Base-by-base conservation (phyloP, 176 grass and related monocot species). In the Dactylis glomerata region DNA sequence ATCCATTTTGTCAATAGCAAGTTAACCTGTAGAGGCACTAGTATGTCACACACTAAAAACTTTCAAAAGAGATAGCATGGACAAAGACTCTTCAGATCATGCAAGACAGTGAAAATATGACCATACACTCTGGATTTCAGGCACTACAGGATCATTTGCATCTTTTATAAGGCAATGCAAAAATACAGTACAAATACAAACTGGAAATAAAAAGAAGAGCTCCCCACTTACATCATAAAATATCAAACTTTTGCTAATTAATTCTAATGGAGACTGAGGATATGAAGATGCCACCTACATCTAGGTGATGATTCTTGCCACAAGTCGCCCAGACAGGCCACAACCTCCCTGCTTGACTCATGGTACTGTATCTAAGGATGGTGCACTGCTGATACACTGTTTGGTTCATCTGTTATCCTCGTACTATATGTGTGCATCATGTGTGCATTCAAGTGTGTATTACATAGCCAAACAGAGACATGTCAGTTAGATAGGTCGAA, bases 1-100 rank as follows among this genome's bases (percentile, higher is more conserved):
- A 99, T 96, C 96, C 96, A 96, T 85, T 92, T 99, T 92, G 22
- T 91, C 85, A 99, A 82, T 27, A 99, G 88, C 86, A 99, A 94
- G 45, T 99, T 96, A 70, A 99, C 96, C 96, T 99, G 87, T 65
- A 87, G 74, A 38, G 28, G 52, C 47, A 71, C 47, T 42, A 86
- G 20, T 33, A 24, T 66, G 75, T 66, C 24, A 78, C 31, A 52
- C 16, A 55, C n/a, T 30, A 9, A 50, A 5, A 65, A 75, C 38
- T 90, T 66, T 65, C 82, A 45, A 50, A 37, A 30, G 19, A 34
- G 26, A 65, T 70, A 78, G 27, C 38, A 83, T 56, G 33, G 64
- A 86, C 15, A 64, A 54, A 83, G 34, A 84, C 7, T 36, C 9
- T 24, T 75, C 55, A 83, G 37, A 66, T 56, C 45, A 41, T 45